Evolutionary conservation across 169 alveolate species (phyloP).

Genomic region (Ichthyophthirius multifiliis): DNA sequence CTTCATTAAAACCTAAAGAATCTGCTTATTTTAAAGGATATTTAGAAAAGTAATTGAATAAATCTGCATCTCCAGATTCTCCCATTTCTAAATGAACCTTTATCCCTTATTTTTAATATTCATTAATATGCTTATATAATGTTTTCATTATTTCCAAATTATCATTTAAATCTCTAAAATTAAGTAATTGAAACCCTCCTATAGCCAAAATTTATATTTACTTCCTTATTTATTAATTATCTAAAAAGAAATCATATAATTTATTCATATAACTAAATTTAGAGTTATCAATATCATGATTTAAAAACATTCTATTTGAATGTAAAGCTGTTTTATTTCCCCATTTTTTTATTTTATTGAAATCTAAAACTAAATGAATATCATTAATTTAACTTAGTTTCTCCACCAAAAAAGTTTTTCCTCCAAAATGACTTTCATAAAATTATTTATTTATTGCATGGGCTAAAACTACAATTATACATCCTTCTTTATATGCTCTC

Average conservation of each 20-base stretch:
- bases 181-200: constrained; percentile 36
- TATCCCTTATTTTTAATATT: background rate
- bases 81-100: constrained; percentile 39
- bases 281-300: constrained; percentile 30
- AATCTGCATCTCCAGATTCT: background rate
- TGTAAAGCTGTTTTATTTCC: background rate
- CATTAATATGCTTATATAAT: background rate
- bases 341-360: constrained; percentile 9
- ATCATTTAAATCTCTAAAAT: constrained; percentile 6
- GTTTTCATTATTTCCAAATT: constrained; percentile 1
- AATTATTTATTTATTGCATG: background rate
- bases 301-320: constrained; percentile 22
- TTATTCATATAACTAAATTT: constrained; percentile 13
- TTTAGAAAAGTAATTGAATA: background rate
- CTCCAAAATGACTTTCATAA: background rate
- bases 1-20: too few relatives aligned
- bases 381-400: constrained; percentile 2
- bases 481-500: background rate
- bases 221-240: background rate
- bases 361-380: constrained; percentile 32
- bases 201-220: constrained; percentile 17
- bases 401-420: background rate
- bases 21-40: too few relatives aligned
- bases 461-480: background rate
- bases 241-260: background rate